Evolutionary conservation across 75 land plant genomes (phyloP).

Genomic region (Picea sitchensis): DNA sequence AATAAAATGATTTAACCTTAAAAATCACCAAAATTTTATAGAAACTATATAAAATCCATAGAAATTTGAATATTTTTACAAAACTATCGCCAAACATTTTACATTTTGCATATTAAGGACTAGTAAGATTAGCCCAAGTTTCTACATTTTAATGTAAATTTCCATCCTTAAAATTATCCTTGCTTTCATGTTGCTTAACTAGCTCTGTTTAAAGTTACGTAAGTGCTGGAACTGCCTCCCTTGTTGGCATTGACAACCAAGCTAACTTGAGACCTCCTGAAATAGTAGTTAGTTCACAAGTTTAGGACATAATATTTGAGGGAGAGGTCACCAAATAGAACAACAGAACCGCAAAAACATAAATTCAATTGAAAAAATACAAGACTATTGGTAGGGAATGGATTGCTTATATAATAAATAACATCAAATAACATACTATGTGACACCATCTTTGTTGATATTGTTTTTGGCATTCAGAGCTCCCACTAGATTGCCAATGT

Average conservation of each 20-base stretch:
- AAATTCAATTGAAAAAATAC: too few species aligned
- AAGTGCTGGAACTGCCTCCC: not conserved
- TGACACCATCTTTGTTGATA: slow-evolving; percentile 25
- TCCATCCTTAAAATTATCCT: too few species aligned
- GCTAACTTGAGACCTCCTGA: slow-evolving; percentile 50
- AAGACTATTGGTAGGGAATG: not conserved
- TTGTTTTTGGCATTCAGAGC: slow-evolving; percentile 21
- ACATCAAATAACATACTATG: not conserved
- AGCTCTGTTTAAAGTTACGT: not conserved
- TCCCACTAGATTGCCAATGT: slow-evolving; percentile 71
- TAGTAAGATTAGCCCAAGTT: too few species aligned
- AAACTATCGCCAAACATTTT: too few species aligned
- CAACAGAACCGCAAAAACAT: not conserved
- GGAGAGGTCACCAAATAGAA: not conserved
- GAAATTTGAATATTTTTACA: too few species aligned
- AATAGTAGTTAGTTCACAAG: not conserved
- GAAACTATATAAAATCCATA: too few species aligned
- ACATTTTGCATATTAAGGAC: too few species aligned
- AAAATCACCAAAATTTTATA: too few species aligned
- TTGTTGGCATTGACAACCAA: slow-evolving; percentile 36
- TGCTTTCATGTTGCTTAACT: too few species aligned
- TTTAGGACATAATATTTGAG: not conserved
- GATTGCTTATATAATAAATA: not conserved
- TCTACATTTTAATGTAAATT: too few species aligned
- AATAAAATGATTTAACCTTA: too few species aligned